Evolutionary conservation across 208 protist species (phyloP).

Genomic region (Acanthamoeba royreba): DNA sequence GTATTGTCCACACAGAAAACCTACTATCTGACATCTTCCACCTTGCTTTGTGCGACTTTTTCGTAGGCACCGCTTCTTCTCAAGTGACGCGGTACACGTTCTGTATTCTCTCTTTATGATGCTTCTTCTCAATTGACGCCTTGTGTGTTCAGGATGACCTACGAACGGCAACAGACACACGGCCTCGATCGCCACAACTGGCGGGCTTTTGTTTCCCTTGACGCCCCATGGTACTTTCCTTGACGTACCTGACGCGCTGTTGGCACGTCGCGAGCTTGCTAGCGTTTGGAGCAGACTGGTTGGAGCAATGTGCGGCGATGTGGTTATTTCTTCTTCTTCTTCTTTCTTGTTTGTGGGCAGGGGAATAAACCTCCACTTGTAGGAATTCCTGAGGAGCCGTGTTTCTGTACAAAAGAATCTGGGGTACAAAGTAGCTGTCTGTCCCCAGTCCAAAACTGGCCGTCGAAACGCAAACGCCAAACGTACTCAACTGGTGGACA

Average conservation of each 20-base stretch:
- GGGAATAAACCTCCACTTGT: too few species aligned
- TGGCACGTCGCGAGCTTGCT: too few species aligned
- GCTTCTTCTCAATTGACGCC: neutral
- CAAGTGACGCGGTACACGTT: neutral
- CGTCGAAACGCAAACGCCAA: too few species aligned
- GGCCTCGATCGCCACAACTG: neutral
- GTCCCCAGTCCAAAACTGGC: too few species aligned
- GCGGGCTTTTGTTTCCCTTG: neutral
- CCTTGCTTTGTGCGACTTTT: neutral
- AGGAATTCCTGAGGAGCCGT: too few species aligned
- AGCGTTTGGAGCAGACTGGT: too few species aligned
- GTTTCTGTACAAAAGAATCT: too few species aligned
- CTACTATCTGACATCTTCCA: neutral
- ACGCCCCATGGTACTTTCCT: neutral
- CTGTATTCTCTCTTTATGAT: neutral
- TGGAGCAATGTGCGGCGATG: too few species aligned
- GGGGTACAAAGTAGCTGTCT: too few species aligned
- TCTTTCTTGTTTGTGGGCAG: too few species aligned
- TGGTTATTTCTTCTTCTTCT: too few species aligned
- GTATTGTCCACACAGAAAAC: neutral
- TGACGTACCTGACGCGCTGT: too few species aligned
- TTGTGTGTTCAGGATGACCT: neutral
- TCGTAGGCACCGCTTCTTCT: neutral
- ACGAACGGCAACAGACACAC: neutral
- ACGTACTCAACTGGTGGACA: neutral